Evolutionary conservation across 2,329 filamentous ascomycete species (phyloP).

Genomic region (Bipolaris victoriae): DNA sequence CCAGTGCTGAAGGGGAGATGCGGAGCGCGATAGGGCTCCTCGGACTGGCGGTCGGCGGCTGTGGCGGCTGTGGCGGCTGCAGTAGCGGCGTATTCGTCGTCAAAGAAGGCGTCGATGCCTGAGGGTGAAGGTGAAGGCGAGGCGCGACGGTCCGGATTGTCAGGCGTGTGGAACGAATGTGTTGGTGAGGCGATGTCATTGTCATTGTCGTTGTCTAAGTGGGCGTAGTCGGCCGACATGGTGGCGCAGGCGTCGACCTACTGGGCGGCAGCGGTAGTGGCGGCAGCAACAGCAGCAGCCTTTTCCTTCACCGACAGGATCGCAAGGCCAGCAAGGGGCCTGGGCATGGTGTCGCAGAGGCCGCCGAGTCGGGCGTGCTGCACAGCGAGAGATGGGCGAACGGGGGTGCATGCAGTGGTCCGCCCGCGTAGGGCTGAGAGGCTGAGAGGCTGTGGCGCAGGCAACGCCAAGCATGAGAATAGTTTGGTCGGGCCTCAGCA

Average conservation of each 20-base stretch:
- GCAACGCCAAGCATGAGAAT: constrained; percentile 3
- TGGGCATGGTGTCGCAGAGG: constrained; percentile 8
- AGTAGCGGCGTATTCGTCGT: constrained; percentile 8
- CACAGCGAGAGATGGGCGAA: not conserved
- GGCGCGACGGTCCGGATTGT: constrained; percentile 5
- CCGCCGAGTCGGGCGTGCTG: constrained; percentile 13
- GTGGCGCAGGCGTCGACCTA: constrained; percentile 16
- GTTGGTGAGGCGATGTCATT: constrained; percentile 7
- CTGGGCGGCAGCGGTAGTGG: constrained; percentile 1
- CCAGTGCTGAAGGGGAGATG: constrained; percentile 24
- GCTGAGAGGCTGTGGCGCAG: not conserved
- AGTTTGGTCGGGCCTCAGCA: not conserved
- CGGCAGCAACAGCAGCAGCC: constrained; percentile 1
- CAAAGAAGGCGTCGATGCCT: constrained; percentile 1
- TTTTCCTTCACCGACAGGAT: constrained; percentile 3
- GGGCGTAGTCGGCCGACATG: constrained; percentile 24
- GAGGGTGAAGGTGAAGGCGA: constrained; percentile 7
- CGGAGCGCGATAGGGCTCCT: constrained; percentile 20
- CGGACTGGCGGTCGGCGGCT: constrained; percentile 13
- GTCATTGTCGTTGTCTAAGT: constrained; percentile 7
- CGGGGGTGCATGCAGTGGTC: constrained; percentile 1
- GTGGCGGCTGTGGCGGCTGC: not conserved
- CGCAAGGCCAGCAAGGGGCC: not conserved
- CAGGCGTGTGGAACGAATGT: constrained; percentile 10
- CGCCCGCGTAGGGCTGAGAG: constrained; percentile 14